A percentile compares a stretch with the other conserved stretches of the same genome.
phyloP scores from a whole-genome alignment of 2,329 filamentous ascomycete genomes.

The Venturia oleaginea region DNA sequence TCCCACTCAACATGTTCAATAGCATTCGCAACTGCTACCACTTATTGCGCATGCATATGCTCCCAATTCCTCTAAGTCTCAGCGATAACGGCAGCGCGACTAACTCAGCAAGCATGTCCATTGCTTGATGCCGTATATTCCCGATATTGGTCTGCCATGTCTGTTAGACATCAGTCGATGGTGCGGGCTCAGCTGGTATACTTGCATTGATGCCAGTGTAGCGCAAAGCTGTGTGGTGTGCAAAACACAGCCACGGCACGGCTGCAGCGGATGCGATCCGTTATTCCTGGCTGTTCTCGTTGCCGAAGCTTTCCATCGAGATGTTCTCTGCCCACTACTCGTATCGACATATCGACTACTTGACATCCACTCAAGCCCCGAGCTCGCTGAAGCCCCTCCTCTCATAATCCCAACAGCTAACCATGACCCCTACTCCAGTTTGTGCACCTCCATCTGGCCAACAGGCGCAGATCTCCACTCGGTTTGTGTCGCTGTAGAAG shows the following conservation, averaged over 20 bases:
- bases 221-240: not conserved
- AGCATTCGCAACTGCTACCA: not conserved
- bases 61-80: not conserved
- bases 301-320: not conserved
- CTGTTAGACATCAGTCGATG: not conserved
- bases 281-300: not conserved
- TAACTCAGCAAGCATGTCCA: not conserved
- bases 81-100: not conserved
- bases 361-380: conserved; percentile 1
- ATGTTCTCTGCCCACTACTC: not conserved
- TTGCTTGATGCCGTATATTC: not conserved
- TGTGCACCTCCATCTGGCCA: not conserved
- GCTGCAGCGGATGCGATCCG: not conserved
- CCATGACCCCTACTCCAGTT: conserved; percentile 1
- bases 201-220: not conserved
- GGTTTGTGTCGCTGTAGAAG: not conserved
- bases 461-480: conserved; percentile 11
- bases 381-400: conserved; percentile 10
- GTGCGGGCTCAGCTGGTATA: not conserved
- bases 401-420: conserved; percentile 11
- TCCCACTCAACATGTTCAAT: not conserved
- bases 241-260: not conserved
- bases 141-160: not conserved
- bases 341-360: not conserved
- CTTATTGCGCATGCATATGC: not conserved